Evolutionary conservation across 2,329 filamentous ascomycete genomes (phyloP).

Genomic region (Xylaria sp.): DNA sequence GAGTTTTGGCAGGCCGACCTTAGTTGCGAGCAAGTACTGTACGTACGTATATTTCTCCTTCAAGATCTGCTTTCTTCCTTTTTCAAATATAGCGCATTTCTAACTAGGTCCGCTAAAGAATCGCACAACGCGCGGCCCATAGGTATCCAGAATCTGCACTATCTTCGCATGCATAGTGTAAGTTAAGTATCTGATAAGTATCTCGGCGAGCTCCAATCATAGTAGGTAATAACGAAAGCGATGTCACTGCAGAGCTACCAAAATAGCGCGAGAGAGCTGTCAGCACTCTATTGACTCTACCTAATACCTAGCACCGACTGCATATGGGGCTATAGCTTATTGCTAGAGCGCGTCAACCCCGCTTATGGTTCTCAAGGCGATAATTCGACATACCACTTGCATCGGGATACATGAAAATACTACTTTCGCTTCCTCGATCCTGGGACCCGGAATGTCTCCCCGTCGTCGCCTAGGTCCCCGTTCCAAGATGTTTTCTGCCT

Average conservation of each 20-base stretch:
- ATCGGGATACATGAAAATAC: conserved; percentile 3
- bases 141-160: background rate
- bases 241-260: background rate
- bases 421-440: conserved; percentile 28
- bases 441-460: conserved; percentile 25
- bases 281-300: conserved; percentile 34
- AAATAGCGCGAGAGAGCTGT: conserved; percentile 12
- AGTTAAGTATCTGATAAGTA: background rate
- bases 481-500: conserved; percentile 1
- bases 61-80: background rate
- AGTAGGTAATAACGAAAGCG: conserved; percentile 15
- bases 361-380: background rate
- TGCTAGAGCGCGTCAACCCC: background rate
- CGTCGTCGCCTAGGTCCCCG: conserved; percentile 18
- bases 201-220: background rate
- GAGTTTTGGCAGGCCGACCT: background rate
- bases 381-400: conserved; percentile 9
- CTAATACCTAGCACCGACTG: background rate
- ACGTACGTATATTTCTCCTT: background rate
- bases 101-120: background rate
- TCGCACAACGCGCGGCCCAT: background rate
- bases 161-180: background rate
- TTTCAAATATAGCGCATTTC: background rate
- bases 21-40: background rate
- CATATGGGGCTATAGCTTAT: background rate